These are phyloP conservation scores for Ascosphaera apis DNA, from an alignment of 2,329 filamentous ascomycete genomes.

Conservation along the genomic window DNA sequence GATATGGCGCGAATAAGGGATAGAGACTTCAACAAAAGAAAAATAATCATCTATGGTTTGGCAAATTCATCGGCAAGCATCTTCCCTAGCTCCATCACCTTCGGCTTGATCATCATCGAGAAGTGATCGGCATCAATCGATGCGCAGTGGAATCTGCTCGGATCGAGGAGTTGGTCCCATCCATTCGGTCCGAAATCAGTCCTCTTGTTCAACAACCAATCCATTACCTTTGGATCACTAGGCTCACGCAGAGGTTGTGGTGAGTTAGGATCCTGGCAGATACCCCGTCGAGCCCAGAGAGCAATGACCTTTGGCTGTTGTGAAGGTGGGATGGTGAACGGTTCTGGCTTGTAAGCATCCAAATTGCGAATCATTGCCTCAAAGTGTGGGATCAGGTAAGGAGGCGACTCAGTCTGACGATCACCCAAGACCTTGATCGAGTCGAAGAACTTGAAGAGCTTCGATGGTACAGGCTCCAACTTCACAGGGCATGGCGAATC, in stretches of 20 bases:
- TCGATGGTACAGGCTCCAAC: slow-evolving; percentile 41
- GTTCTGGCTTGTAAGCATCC: slow-evolving; percentile 19
- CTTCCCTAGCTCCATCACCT: neutral
- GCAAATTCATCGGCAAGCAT: neutral
- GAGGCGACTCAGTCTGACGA: slow-evolving; percentile 20
- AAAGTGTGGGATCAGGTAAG: slow-evolving; percentile 30
- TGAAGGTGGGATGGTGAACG: slow-evolving; percentile 1
- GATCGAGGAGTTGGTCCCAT: slow-evolving; percentile 3
- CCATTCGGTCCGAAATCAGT: slow-evolving; percentile 3
- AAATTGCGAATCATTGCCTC: slow-evolving; percentile 25
- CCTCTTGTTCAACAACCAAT: slow-evolving; percentile 4
- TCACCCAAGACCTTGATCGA: slow-evolving; percentile 24
- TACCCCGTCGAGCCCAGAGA: slow-evolving; percentile 2
- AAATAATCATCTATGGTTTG: neutral
- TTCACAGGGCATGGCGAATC: slow-evolving; percentile 26
- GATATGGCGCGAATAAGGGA: neutral
- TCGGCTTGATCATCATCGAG: slow-evolving; percentile 4
- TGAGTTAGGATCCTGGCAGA: slow-evolving; percentile 3
- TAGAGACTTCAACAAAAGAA: neutral
- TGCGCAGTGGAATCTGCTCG: slow-evolving; percentile 2
- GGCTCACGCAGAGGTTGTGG: slow-evolving; percentile 2
- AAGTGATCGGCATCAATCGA: slow-evolving; percentile 5
- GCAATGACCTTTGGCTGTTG: slow-evolving; percentile 3
- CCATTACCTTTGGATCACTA: slow-evolving; percentile 4
- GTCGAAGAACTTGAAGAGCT: slow-evolving; percentile 27